Percentiles rank a stretch among this genome's conserved stretches.
These are phyloP conservation scores for Phanerodontia chrysosporium DNA, from an alignment of 768 basidiomycete species.

Conservation along the genomic window DNA sequence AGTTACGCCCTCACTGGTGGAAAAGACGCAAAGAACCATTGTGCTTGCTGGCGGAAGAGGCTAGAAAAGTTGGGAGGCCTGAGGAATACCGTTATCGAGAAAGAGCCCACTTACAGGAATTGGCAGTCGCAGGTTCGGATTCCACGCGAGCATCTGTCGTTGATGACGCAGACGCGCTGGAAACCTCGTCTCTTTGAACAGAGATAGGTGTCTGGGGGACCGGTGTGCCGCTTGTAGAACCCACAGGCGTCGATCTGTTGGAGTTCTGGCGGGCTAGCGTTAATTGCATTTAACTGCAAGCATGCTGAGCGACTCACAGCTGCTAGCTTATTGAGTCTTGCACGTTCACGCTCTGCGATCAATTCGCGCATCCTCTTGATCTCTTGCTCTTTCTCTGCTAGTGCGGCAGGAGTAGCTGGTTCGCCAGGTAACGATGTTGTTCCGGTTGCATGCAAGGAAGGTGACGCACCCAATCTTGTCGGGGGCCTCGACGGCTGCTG, in stretches of 20 bases:
- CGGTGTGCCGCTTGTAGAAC: constrained; percentile 3
- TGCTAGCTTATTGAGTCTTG: constrained; percentile 46
- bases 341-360: constrained; percentile 61
- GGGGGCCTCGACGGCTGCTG: constrained; percentile 11
- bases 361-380: constrained; percentile 68
- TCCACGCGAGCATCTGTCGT: background rate
- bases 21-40: constrained; percentile 28
- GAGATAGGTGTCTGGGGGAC: background rate
- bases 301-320: constrained; percentile 37
- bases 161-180: background rate
- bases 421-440: constrained; percentile 7
- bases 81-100: too few relatives aligned
- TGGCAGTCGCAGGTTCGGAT: too few relatives aligned
- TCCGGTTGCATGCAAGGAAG: background rate
- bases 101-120: too few relatives aligned
- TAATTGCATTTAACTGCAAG: too few relatives aligned
- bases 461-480: constrained; percentile 19
- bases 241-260: constrained; percentile 23
- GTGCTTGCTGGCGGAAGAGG: too few relatives aligned
- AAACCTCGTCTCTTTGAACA: constrained; percentile 29
- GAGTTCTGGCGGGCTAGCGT: constrained; percentile 26
- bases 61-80: too few relatives aligned
- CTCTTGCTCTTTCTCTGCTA: constrained; percentile 65
- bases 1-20: background rate
- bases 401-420: constrained; percentile 39